A percentile compares a stretch with the other conserved stretches of the same genome.
Conservation (phyloP, 129 eudicot genomes). For the Calendula officinalis region DNA sequence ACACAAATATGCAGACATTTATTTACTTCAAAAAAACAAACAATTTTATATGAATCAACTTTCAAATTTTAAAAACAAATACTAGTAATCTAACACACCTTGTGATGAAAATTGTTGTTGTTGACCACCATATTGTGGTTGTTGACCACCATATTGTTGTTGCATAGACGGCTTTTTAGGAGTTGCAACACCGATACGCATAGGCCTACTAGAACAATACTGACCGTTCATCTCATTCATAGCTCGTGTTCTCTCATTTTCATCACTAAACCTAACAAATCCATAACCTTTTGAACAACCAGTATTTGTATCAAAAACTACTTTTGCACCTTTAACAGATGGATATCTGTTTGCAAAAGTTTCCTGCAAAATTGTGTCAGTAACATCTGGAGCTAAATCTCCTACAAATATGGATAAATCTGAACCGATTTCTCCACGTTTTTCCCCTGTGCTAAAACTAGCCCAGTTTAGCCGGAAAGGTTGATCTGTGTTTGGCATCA, state of each 20-base stretch:
- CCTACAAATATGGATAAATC: conserved; percentile 87
- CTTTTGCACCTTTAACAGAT: conserved; percentile 89
- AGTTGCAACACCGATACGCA: conserved; percentile 86
- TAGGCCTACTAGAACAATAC: conserved; percentile 75
- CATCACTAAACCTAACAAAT: conserved; percentile 94
- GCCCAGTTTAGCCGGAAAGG: conserved; percentile 90
- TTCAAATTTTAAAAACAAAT: background rate
- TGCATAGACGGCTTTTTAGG: conserved; percentile 62
- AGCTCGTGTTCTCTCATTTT: conserved; percentile 72
- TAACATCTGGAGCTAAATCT: conserved; percentile 83
- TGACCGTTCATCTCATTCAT: conserved; percentile 92
- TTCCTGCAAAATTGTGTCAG: conserved; percentile 67
- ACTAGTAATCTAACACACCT: conserved; percentile 40
- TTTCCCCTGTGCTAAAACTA: conserved; percentile 74
- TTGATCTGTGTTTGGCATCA: conserved; percentile 80
- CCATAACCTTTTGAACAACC: conserved; percentile 92
- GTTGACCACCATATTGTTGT: conserved; percentile 44
- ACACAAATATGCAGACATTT: background rate
- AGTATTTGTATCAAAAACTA: conserved; percentile 74
- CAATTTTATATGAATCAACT: no score
- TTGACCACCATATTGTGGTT: conserved; percentile 11
- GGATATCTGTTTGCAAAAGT: conserved; percentile 72
- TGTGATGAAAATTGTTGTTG: conserved; percentile 49
- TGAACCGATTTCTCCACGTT: conserved; percentile 61
- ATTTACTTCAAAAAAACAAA: no score